Evolutionary conservation across 108 stramenopile species (phyloP), one percentile per base, ranked within the genome.

Genomic region (Seminavis robusta): DNA sequence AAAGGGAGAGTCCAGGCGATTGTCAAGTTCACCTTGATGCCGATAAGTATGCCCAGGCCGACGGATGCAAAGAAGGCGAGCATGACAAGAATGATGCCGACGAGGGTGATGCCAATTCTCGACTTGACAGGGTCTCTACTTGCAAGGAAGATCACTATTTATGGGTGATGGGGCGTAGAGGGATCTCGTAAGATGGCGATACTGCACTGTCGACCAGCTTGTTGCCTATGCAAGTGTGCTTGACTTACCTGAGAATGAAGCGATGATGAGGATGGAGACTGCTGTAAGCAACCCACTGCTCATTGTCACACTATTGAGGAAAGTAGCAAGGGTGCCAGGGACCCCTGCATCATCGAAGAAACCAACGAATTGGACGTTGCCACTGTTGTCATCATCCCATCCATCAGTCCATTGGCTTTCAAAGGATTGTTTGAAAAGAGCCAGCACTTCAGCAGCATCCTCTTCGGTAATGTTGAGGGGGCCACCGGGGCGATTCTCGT

Each of bases 1-100:
- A 76, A 76, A 40, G 75, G 75, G 17, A 76, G 59, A n/a, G 75
- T 76, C 75, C 75, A 76, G 1, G 64, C 75, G 34, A 71, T 69
- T 8, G 52, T 74, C 6, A 74, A 50, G 39, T 71, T 71, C 34
- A 73, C 47, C 44, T 74, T 74, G 34, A 74, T 67, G 2, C 73
- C 66, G 20, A 56, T 4, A 37, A 74, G 49, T 1, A 74, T 19
- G 4, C 51, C 60, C 17, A 74, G 58, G 0, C 73, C 73, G 24
- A 76, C 48, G 17, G 75, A 51, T 10, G 65, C 75, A 39, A 76
- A 70, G 50, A 66, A 76, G 4, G 69, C 36, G 6, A 76, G 44
- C 3, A 76, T 39, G 3, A 76, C 75, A 30, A 76, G 47, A 3
- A 25, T 19, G 13, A 76, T 69, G 1, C 75, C 75, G 17, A 66